Evolutionary conservation across 2,329 filamentous ascomycete species (phyloP).

Genomic region (Rhexocercosporidium sp.): DNA sequence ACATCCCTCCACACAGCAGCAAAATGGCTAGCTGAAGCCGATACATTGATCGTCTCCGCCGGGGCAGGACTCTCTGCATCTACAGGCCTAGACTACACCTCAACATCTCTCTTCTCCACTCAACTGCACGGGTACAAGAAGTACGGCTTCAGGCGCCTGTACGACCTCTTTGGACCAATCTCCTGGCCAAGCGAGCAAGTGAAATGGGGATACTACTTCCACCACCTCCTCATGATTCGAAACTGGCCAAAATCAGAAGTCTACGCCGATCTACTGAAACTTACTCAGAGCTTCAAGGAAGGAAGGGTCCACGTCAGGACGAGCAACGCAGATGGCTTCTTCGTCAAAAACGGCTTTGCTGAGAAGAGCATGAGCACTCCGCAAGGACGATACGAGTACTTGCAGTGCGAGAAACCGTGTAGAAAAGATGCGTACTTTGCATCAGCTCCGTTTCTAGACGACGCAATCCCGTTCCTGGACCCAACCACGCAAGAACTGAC

Average conservation of each 20-base stretch:
- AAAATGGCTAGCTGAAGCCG: background rate
- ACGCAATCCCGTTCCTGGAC: slow-evolving; percentile 4
- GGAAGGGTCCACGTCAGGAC: slow-evolving; percentile 2
- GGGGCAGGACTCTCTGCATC: slow-evolving; percentile 13
- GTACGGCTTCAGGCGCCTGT: slow-evolving; percentile 8
- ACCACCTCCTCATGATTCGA: slow-evolving; percentile 8
- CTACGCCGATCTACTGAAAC: background rate
- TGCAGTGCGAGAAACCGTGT: slow-evolving; percentile 3
- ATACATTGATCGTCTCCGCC: slow-evolving; percentile 3
- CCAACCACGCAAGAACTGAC: background rate
- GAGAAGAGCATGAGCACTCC: background rate
- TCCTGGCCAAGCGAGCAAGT: slow-evolving; percentile 6
- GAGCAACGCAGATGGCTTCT: slow-evolving; percentile 12
- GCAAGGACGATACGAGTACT: slow-evolving; percentile 1
- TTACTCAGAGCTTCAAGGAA: background rate
- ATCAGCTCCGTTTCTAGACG: background rate
- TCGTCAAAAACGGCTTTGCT: slow-evolving; percentile 10
- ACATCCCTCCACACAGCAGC: background rate
- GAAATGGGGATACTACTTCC: slow-evolving; percentile 14
- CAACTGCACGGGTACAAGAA: background rate
- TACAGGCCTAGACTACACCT: slow-evolving; percentile 12
- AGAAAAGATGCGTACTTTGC: background rate
- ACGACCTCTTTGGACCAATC: slow-evolving; percentile 7
- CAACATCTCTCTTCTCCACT: slow-evolving; percentile 1
- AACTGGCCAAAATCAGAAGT: slow-evolving; percentile 7